phyloP scores from a whole-genome alignment of 805 yeast genomes.

The Lipomyces chichibuensis region DNA sequence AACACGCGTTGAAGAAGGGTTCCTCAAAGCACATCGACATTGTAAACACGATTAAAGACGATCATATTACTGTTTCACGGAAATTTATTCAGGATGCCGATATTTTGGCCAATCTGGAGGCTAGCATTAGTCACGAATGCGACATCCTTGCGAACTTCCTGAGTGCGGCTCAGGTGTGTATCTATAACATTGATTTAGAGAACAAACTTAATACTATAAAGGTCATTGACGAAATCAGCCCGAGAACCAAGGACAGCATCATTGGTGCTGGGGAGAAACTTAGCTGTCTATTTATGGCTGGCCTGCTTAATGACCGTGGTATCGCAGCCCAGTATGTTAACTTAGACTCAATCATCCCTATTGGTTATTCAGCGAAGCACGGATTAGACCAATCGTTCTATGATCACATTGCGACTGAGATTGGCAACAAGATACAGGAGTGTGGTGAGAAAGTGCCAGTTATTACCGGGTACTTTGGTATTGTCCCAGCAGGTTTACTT shows the following conservation, averaged over 20 bases:
- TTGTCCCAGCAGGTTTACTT: conserved; percentile 92
- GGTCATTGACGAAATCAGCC: conserved; percentile 85
- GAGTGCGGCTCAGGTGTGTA: conserved; percentile 69
- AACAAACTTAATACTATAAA: neutral
- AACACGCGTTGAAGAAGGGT: conserved; percentile 51
- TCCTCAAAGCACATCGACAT: conserved; percentile 57
- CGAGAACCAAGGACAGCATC: conserved; percentile 84
- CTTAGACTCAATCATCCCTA: conserved; percentile 70
- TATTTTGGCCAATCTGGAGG: conserved; percentile 58
- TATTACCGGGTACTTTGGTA: conserved; percentile 92
- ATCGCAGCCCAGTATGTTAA: conserved; percentile 77
- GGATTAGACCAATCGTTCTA: conserved; percentile 72
- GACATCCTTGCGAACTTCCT: conserved; percentile 68
- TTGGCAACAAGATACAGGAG: conserved; percentile 52
- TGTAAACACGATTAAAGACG: conserved; percentile 70
- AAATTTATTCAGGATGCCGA: conserved; percentile 51
- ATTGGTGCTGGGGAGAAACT: conserved; percentile 94
- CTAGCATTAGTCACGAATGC: conserved; percentile 66
- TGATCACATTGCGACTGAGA: conserved; percentile 52
- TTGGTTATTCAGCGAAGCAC: conserved; percentile 55
- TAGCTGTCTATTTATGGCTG: conserved; percentile 85
- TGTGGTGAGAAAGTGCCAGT: conserved; percentile 63
- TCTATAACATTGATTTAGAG: neutral
- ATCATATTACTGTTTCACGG: conserved; percentile 76
- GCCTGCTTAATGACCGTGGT: conserved; percentile 82